Evolutionary conservation across 2,329 filamentous ascomycete genomes (phyloP).

Genomic region (Trichophyton verrucosum): DNA sequence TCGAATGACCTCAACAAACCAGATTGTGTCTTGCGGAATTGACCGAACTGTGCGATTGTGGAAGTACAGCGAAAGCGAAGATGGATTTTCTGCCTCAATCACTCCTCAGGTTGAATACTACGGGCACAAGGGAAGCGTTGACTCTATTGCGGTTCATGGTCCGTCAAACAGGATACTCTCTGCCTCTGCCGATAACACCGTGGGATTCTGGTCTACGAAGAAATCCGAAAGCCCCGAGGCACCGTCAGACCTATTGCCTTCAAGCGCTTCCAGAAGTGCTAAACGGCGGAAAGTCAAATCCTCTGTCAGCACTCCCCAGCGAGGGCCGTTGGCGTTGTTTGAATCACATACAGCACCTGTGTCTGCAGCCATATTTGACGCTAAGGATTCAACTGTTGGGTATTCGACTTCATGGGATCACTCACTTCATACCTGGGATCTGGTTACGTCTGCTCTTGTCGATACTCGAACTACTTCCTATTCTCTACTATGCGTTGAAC

Average conservation of each 20-base stretch:
- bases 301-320: slow-evolving; percentile 50
- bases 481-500: slow-evolving; percentile 64
- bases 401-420: slow-evolving; percentile 91
- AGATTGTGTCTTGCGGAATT: slow-evolving; percentile 69
- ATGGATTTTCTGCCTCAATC: slow-evolving; percentile 49
- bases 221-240: slow-evolving; percentile 65
- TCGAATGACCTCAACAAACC: slow-evolving; percentile 64
- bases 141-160: slow-evolving; percentile 61
- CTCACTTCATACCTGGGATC: slow-evolving; percentile 78
- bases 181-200: slow-evolving; percentile 65
- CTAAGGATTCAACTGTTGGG: slow-evolving; percentile 69
- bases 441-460: slow-evolving; percentile 66
- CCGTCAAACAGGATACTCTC: slow-evolving; percentile 68
- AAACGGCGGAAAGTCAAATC: slow-evolving; percentile 66
- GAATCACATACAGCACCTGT: slow-evolving; percentile 60
- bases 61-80: slow-evolving; percentile 63
- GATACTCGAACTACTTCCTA: slow-evolving; percentile 74
- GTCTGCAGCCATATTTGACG: slow-evolving; percentile 73
- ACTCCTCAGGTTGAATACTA: slow-evolving; percentile 69
- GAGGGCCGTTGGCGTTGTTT: slow-evolving; percentile 66
- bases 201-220: slow-evolving; percentile 81
- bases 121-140: slow-evolving; percentile 64
- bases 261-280: slow-evolving; percentile 47
- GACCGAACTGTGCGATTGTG: slow-evolving; percentile 81
- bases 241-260: slow-evolving; percentile 55